Base-by-base conservation (phyloP, 2,329 filamentous ascomycete species). In the Blumeria graminis region DNA sequence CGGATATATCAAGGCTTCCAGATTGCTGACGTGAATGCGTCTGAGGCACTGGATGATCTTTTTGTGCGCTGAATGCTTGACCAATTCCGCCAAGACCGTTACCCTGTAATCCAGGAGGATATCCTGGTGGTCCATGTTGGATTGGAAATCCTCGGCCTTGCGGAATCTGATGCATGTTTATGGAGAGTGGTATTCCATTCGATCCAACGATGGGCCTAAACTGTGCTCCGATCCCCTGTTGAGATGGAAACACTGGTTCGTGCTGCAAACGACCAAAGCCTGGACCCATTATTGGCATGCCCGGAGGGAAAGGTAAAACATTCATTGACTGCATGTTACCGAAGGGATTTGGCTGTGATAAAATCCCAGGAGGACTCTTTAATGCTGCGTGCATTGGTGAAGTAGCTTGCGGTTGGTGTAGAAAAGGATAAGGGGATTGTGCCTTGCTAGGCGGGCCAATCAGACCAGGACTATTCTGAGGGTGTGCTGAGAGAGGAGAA, bases 11-110 rank as follows among this genome's bases (percentile, higher is more conserved):
- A 53, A 66, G 62, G 34, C 74, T 70, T 14, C 74, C 74, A 6
- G 87, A 94, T 10, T 78, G 75, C 62, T 93, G 86, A 59, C 88
- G 77, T 8, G 83, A 83, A 68, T 94, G 88, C 5, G 76, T 68
- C 53, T 75, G 72, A 6, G 72, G 66, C 7, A 72, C 67, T 16
- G 68, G 69, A 54, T 66, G 65, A 56, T 71, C 71, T 60, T 65
- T 68, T 33, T 62, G 63, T 53, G 60, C 59, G 57, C 58, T 66
- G 60, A 73, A 72, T 32, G 65, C 62, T 58, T 70, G 69, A 35
- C 68, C 67, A 62, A 74, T 68, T 45, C 63, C 64, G 7, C 66
- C 63, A 9, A 73, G 65, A 43, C 62, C 63, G 56, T 74, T 73
- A 2, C 22, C 22, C 28, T 69, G 66, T 55, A 71, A 63, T 16